These are phyloP conservation scores for Bretziella fagacearum DNA, from an alignment of 2,329 filamentous ascomycete genomes.

Conservation along the genomic window DNA sequence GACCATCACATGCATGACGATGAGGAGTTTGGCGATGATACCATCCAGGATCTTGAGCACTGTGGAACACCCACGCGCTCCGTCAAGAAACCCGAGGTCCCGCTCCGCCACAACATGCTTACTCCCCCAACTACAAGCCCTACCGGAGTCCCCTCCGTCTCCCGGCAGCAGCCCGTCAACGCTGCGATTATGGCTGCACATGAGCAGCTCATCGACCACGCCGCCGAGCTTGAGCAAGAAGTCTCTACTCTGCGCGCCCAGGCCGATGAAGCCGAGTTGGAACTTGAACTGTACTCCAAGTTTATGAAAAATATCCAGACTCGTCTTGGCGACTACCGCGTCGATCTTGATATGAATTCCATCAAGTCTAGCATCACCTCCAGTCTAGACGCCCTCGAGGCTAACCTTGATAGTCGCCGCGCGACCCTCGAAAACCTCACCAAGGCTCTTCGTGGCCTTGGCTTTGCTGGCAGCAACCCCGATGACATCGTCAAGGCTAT, in stretches of 20 bases:
- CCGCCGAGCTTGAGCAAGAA: constrained; percentile 26
- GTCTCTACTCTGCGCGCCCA: constrained; percentile 32
- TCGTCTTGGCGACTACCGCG: constrained; percentile 20
- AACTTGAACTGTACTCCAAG: constrained; percentile 30
- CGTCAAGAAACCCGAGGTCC: constrained; percentile 16
- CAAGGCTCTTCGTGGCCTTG: constrained; percentile 30
- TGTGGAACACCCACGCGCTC: constrained; percentile 34
- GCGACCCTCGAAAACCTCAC: constrained; percentile 30
- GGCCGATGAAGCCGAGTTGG: constrained; percentile 29
- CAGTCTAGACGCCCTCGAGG: constrained; percentile 27
- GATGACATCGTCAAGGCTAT: constrained; percentile 33
- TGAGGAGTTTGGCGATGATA: constrained; percentile 31
- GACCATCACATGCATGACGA: constrained; percentile 19
- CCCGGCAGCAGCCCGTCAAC: constrained; percentile 7
- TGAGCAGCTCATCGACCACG: neutral
- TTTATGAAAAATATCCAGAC: constrained; percentile 25
- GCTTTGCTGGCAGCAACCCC: constrained; percentile 33
- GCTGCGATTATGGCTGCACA: constrained; percentile 3
- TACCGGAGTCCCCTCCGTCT: constrained; percentile 16
- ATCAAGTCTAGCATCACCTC: constrained; percentile 1
- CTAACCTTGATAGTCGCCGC: constrained; percentile 25
- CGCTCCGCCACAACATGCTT: constrained; percentile 17
- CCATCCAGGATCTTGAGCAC: constrained; percentile 30
- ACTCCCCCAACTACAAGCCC: constrained; percentile 41
- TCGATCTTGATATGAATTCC: neutral